Conservation (phyloP, 2,329 filamentous ascomycete genomes). For the Phialophora chinensis region DNA sequence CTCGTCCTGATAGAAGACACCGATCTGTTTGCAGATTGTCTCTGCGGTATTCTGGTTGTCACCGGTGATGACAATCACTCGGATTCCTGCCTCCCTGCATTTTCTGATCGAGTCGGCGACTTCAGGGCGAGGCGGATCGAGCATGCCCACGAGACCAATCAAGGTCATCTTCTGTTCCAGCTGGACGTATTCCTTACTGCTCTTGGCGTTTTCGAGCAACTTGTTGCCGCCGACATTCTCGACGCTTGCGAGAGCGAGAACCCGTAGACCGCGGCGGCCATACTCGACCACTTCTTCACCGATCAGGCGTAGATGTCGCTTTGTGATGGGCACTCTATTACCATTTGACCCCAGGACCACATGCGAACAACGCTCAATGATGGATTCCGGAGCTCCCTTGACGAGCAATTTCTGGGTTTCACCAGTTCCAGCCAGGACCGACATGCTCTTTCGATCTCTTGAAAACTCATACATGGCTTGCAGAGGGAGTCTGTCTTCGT, state of each 20-base stretch:
- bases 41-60: constrained; percentile 98
- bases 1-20: constrained; percentile 82
- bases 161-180: constrained; percentile 95
- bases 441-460: constrained; percentile 98
- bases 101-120: constrained; percentile 84
- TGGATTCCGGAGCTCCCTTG: constrained; percentile 93
- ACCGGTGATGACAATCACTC: constrained; percentile 96
- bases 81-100: constrained; percentile 91
- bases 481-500: constrained; percentile 75
- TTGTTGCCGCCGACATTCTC: constrained; percentile 75
- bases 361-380: constrained; percentile 89
- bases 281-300: constrained; percentile 84
- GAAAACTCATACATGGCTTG: constrained; percentile 96
- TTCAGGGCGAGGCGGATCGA: constrained; percentile 93
- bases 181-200: constrained; percentile 80
- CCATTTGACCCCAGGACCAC: constrained; percentile 78
- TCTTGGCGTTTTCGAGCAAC: constrained; percentile 75
- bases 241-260: constrained; percentile 88
- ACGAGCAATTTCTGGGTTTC: constrained; percentile 81
- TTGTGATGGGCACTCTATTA: constrained; percentile 74
- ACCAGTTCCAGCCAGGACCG: constrained; percentile 79
- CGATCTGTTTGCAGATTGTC: constrained; percentile 96
- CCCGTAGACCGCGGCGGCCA: constrained; percentile 87
- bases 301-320: constrained; percentile 72
- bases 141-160: constrained; percentile 91